These are phyloP conservation scores for Yarrowia bubula DNA, from an alignment of 805 yeast genomes.

Conservation along the genomic window DNA sequence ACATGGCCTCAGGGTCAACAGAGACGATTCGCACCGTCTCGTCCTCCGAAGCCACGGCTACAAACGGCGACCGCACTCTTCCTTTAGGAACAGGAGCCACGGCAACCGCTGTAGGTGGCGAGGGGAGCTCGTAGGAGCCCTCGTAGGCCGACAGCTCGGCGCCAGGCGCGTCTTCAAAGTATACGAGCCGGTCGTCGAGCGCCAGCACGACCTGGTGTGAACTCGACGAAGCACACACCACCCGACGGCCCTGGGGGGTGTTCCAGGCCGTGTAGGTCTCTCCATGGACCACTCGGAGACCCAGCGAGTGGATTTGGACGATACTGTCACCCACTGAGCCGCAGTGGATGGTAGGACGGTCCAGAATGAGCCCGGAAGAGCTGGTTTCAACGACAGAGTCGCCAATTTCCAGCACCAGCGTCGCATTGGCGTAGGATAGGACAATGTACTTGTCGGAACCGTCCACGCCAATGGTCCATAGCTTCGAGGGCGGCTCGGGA, in stretches of 20 bases:
- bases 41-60: slow-evolving; percentile 73
- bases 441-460: slow-evolving; percentile 57
- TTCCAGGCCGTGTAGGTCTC: slow-evolving; percentile 63
- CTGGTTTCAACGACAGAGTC: slow-evolving; percentile 75
- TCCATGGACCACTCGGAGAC: slow-evolving; percentile 57
- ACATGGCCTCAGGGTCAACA: slow-evolving; percentile 54
- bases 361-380: slow-evolving; percentile 58
- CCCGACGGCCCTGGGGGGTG: slow-evolving; percentile 73
- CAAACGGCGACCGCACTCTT: slow-evolving; percentile 50
- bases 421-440: slow-evolving; percentile 61
- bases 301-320: slow-evolving; percentile 70
- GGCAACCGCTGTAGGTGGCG: slow-evolving; percentile 45
- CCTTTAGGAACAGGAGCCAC: slow-evolving; percentile 52
- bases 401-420: slow-evolving; percentile 73
- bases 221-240: slow-evolving; percentile 61
- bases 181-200: slow-evolving; percentile 67
- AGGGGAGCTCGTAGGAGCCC: slow-evolving; percentile 53
- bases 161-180: slow-evolving; percentile 71
- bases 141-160: slow-evolving; percentile 71
- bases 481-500: slow-evolving; percentile 59
- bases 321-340: slow-evolving; percentile 64
- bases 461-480: slow-evolving; percentile 59
- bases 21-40: slow-evolving; percentile 67
- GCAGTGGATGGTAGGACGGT: slow-evolving; percentile 63
- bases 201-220: slow-evolving; percentile 67